These are phyloP conservation scores for Calonectria pseudoreteaudii DNA, from an alignment of 2,329 filamentous ascomycete species.

Conservation along the genomic window DNA sequence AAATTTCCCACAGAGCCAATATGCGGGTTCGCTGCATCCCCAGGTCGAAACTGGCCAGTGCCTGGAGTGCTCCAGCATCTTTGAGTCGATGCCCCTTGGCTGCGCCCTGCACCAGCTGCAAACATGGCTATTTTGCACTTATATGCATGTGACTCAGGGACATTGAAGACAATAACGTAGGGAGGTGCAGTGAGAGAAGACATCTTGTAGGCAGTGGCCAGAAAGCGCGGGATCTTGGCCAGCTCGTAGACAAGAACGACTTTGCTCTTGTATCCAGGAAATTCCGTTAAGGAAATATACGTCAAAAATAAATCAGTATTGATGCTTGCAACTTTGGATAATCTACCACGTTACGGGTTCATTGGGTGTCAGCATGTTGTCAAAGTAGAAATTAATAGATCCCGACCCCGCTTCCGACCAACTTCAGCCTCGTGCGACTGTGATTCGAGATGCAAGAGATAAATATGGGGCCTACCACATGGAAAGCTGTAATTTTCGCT, in stretches of 20 bases:
- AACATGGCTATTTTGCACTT: conserved; percentile 68
- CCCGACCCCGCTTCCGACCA: background rate
- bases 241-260: background rate
- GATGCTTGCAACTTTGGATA: background rate
- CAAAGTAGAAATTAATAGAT: background rate
- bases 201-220: background rate
- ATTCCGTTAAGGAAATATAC: background rate
- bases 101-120: conserved; percentile 67
- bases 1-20: conserved; percentile 69
- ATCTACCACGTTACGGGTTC: background rate
- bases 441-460: background rate
- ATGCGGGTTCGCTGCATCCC: conserved; percentile 69
- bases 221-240: background rate
- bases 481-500: background rate
- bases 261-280: background rate
- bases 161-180: conserved; percentile 63
- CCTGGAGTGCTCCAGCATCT: conserved; percentile 65
- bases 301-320: background rate
- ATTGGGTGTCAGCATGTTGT: background rate
- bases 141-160: conserved; percentile 57
- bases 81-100: conserved; percentile 67
- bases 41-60: conserved; percentile 75
- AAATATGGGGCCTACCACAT: background rate
- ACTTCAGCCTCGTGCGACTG: background rate
- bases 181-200: background rate